phyloP scores from a whole-genome alignment of 345 rosid genomes.

The Citrus maxima region DNA sequence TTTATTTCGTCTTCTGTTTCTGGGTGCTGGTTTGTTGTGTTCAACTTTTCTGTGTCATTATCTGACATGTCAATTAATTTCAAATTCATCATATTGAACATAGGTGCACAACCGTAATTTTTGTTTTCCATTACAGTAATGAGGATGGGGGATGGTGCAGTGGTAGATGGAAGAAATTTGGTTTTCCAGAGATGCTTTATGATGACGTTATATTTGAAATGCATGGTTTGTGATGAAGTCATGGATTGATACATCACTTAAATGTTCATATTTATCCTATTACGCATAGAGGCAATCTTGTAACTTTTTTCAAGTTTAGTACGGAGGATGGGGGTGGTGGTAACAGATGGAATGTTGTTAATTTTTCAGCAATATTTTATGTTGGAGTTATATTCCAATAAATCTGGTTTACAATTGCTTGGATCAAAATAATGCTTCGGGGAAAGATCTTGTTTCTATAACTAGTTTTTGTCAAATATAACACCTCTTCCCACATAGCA shows the following conservation, averaged over 20 bases:
- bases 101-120: neutral
- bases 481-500: neutral
- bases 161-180: neutral
- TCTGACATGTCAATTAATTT: neutral
- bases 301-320: neutral
- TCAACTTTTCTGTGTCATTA: neutral
- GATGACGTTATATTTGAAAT: too few species aligned
- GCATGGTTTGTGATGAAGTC: neutral
- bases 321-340: neutral
- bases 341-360: neutral
- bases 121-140: neutral
- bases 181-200: neutral
- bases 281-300: too few species aligned
- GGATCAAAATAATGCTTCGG: neutral
- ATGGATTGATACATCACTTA: neutral
- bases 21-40: neutral
- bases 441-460: neutral
- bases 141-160: neutral
- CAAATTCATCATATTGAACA: neutral
- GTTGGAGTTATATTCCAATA: neutral
- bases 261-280: neutral
- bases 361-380: neutral
- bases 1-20: neutral
- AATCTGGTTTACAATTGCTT: neutral
- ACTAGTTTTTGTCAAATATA: neutral